Evolutionary conservation across 495 filamentous ascomycete species (phyloP).

Genomic region (Cudoniella acicularis): DNA sequence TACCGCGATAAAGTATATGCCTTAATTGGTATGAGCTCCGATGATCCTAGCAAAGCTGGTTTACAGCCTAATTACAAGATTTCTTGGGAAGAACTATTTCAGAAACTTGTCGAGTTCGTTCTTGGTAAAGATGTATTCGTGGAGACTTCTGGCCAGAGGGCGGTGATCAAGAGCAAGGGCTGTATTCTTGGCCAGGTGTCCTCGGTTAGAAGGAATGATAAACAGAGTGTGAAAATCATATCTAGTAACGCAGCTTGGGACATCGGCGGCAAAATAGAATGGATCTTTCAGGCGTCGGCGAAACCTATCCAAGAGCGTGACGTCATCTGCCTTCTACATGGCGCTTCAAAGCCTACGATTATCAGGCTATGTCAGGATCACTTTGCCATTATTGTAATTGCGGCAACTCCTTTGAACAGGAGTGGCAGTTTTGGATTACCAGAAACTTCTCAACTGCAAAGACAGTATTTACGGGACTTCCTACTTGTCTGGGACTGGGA

Average conservation of each 20-base stretch:
- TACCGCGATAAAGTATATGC: conserved; percentile 34
- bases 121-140: conserved; percentile 15
- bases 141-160: conserved; percentile 18
- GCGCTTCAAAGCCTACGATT: no score
- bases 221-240: conserved; percentile 21
- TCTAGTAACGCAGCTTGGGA: conserved; percentile 14
- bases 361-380: conserved; percentile 23
- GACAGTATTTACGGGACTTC: conserved; percentile 15
- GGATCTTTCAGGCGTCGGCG: conserved; percentile 25
- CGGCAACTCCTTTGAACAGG: conserved; percentile 4
- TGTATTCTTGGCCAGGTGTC: conserved; percentile 13
- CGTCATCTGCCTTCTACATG: conserved; percentile 29
- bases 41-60: conserved; percentile 15
- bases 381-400: conserved; percentile 25
- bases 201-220: conserved; percentile 5
- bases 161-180: no score
- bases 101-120: conserved; percentile 11
- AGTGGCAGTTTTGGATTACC: no score
- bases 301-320: conserved; percentile 23
- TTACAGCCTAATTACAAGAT: conserved; percentile 21
- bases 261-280: conserved; percentile 9
- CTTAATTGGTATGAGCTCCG: conserved; percentile 29
- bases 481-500: conserved; percentile 26
- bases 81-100: conserved; percentile 21
- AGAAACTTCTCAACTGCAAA: conserved; percentile 9